Evolutionary conservation across 768 basidiomycete genomes (phyloP).

Genomic region (Kwoniella sp.): DNA sequence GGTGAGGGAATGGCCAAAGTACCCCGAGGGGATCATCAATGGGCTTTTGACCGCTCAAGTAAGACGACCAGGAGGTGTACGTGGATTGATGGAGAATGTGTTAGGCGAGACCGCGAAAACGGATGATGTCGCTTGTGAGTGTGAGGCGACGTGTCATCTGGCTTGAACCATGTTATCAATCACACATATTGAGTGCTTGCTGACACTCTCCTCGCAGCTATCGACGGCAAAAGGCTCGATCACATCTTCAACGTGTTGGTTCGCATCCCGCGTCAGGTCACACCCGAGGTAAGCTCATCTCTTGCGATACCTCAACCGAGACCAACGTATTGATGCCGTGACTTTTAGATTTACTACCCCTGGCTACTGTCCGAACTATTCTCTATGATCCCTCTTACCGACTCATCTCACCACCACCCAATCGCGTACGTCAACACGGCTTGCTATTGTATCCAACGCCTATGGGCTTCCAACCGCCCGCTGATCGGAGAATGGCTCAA

Average conservation of each 20-base stretch:
- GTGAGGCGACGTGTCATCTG: neutral
- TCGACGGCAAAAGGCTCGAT: slow-evolving; percentile 63
- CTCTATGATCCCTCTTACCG: slow-evolving; percentile 26
- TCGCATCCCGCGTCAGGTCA: slow-evolving; percentile 65
- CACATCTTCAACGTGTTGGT: slow-evolving; percentile 68
- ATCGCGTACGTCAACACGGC: slow-evolving; percentile 32
- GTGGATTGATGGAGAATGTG: slow-evolving; percentile 41
- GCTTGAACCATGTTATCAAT: neutral
- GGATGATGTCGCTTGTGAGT: slow-evolving; percentile 25
- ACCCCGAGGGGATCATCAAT: slow-evolving; percentile 27
- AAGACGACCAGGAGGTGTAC: slow-evolving; percentile 33
- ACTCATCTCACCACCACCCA: slow-evolving; percentile 7
- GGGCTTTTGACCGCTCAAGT: slow-evolving; percentile 38
- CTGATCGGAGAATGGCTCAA: slow-evolving; percentile 20
- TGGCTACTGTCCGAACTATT: slow-evolving; percentile 23
- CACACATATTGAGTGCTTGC: too few relatives aligned
- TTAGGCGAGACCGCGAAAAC: slow-evolving; percentile 32
- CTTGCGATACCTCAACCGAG: neutral
- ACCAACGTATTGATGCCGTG: neutral
- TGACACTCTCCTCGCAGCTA: slow-evolving; percentile 26
- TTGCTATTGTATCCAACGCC: slow-evolving; percentile 28
- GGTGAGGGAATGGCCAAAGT: slow-evolving; percentile 32
- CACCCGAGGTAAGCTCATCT: slow-evolving; percentile 56
- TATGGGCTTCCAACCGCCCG: slow-evolving; percentile 17
- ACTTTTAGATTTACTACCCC: slow-evolving; percentile 24